These are phyloP conservation scores for Singerocomus rubriflavus DNA, from an alignment of 1,284 basidiomycete genomes.

Conservation along the genomic window DNA sequence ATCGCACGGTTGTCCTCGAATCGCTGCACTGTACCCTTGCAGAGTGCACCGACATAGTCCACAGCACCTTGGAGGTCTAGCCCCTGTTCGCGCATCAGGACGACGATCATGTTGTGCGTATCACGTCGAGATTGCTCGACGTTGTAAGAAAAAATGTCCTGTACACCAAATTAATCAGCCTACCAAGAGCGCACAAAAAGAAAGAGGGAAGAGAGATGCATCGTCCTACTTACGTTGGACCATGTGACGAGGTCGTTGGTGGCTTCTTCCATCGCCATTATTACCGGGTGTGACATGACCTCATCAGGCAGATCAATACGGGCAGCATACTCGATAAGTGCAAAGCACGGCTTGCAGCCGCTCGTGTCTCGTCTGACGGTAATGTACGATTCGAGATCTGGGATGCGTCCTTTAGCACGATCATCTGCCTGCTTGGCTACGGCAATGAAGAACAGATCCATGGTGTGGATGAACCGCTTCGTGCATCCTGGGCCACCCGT, in stretches of 20 bases:
- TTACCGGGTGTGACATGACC: slow-evolving; percentile 50
- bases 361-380: slow-evolving; percentile 52
- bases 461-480: slow-evolving; percentile 53
- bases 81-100: slow-evolving; percentile 52
- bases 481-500: slow-evolving; percentile 51
- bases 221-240: slow-evolving; percentile 47
- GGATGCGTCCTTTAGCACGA: slow-evolving; percentile 46
- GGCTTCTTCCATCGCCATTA: slow-evolving; percentile 48
- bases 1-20: slow-evolving; percentile 43
- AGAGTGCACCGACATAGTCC: slow-evolving; percentile 51
- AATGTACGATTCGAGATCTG: slow-evolving; percentile 58
- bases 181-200: background rate
- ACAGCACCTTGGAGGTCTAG: slow-evolving; percentile 50
- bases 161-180: slow-evolving; percentile 5
- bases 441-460: slow-evolving; percentile 53
- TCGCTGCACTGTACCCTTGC: slow-evolving; percentile 44
- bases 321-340: slow-evolving; percentile 55
- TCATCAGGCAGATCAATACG: slow-evolving; percentile 55
- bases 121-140: slow-evolving; percentile 57
- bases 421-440: slow-evolving; percentile 50
- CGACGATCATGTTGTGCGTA: slow-evolving; percentile 57
- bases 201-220: background rate
- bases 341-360: slow-evolving; percentile 60
- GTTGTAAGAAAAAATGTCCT: slow-evolving; percentile 65
- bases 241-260: slow-evolving; percentile 59